Evolutionary conservation across 176 grass and related monocot genomes (phyloP), one percentile per base, ranked within the genome.

Genomic region (Avena sativa): DNA sequence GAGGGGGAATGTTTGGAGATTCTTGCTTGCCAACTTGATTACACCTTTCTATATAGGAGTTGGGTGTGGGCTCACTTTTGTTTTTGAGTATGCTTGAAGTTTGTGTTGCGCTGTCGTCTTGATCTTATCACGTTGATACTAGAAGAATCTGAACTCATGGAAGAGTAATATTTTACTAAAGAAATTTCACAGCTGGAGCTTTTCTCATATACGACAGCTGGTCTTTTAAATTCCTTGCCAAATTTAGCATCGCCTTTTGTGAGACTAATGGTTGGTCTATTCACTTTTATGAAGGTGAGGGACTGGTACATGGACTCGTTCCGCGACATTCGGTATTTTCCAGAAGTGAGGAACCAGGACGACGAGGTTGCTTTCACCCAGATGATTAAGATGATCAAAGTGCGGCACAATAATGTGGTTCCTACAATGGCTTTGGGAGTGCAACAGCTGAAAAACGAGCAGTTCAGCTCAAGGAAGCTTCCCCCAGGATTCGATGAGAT

Each of bases 291-390:
- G 6, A 85, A 98, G 95, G 95, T 98, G 81, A 84, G 95, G 68
- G 93, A 98, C 80, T 98, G 93, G 95, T 98, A 95, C 61, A 21
- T 93, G 86, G 95, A 93, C 21, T 95, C 95, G 34, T 98, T 98
- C 87, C 91, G 93, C 4, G 95, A 95, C 85, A 88, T 98, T 51
- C 87, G 91, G 36, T 95, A 78, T 57, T 98, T 98, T 46, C 91
- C 90, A 66, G 93, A 93, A 53, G 87, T 93, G 69, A 87, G 88
- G 71, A 91, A 9, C 17, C 49, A 77, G 66, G 72, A 76, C 19
- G 93, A 98, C 28, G 95, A 98, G 70, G 23, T 89, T 14, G 91
- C 91, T 79, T 98, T 98, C 85, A 98, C 90, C 1, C 64, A 93
- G 79, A 93, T 90, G 87, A 91, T 98, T 60, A 89, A 95, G 66